Evolutionary conservation across 2,329 filamentous ascomycete species (phyloP).

Genomic region (Hirsutella rhossiliensis): DNA sequence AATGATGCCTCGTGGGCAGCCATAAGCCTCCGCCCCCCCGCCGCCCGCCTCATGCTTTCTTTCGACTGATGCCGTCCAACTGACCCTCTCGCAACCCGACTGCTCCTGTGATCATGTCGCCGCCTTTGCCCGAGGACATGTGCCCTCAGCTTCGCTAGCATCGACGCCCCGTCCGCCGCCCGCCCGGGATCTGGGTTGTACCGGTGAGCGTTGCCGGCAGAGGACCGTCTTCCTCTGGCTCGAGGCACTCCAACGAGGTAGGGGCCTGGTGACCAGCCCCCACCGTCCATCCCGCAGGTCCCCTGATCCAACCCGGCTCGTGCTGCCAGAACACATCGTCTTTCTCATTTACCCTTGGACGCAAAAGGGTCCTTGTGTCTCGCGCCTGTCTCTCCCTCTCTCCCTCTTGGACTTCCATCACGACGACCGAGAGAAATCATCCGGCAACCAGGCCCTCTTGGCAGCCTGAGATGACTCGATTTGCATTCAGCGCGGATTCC

Average conservation of each 20-base stretch:
- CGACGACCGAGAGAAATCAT: too few species aligned
- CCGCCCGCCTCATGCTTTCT: neutral
- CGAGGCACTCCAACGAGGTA: neutral
- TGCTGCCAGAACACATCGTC: constrained; percentile 1
- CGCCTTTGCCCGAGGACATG: constrained; percentile 4
- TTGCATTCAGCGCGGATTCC: neutral
- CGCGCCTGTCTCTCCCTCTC: too few species aligned
- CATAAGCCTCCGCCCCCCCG: neutral
- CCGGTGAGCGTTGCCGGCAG: neutral
- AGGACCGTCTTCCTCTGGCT: neutral
- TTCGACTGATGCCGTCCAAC: neutral
- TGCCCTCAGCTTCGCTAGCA: constrained; percentile 1
- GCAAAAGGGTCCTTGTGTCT: too few species aligned
- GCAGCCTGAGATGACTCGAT: neutral
- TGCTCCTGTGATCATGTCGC: constrained; percentile 4
- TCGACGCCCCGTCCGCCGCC: neutral
- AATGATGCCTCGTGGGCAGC: too few species aligned
- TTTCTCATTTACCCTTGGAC: too few species aligned
- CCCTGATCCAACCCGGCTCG: constrained; percentile 5
- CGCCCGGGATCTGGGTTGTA: neutral
- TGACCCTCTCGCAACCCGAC: neutral
- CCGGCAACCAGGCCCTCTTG: too few species aligned
- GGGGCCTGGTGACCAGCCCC: constrained; percentile 7
- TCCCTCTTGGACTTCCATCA: too few species aligned
- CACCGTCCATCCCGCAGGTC: constrained; percentile 3